phyloP scores from a whole-genome alignment of 306 rosid species.

The Sophora flavescens region DNA sequence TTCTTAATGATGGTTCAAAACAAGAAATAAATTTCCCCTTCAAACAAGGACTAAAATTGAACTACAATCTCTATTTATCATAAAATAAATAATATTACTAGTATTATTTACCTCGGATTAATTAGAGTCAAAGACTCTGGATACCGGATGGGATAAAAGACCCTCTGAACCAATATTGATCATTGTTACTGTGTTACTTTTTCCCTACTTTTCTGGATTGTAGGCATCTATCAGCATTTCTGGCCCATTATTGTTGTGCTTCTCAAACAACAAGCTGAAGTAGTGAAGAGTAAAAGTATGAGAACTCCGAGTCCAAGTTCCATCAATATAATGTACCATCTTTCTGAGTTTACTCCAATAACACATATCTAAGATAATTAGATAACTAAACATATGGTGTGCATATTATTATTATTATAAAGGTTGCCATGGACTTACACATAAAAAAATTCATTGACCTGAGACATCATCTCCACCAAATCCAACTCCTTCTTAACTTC shows the following conservation, averaged over 20 bases:
- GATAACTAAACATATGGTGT: background rate
- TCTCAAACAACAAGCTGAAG: background rate
- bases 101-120: background rate
- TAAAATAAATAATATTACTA: background rate
- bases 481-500: conserved; percentile 78
- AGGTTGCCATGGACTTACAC: conserved; percentile 8
- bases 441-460: conserved; percentile 40
- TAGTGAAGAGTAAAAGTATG: conserved; percentile 16
- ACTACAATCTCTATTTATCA: conserved; percentile 12
- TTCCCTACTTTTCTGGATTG: background rate
- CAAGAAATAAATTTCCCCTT: background rate
- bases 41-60: background rate
- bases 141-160: no score
- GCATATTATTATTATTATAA: background rate
- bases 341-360: conserved; percentile 29
- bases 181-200: background rate
- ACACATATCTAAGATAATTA: background rate
- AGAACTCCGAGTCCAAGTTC: conserved; percentile 23
- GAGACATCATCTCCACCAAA: conserved; percentile 82
- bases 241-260: conserved; percentile 10
- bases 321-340: background rate
- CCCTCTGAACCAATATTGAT: background rate
- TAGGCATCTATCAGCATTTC: conserved; percentile 6
- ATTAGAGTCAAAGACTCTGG: no score
- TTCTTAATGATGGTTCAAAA: background rate